Evolutionary conservation across 768 basidiomycete genomes (phyloP).

Genomic region (Suillus spraguei): DNA sequence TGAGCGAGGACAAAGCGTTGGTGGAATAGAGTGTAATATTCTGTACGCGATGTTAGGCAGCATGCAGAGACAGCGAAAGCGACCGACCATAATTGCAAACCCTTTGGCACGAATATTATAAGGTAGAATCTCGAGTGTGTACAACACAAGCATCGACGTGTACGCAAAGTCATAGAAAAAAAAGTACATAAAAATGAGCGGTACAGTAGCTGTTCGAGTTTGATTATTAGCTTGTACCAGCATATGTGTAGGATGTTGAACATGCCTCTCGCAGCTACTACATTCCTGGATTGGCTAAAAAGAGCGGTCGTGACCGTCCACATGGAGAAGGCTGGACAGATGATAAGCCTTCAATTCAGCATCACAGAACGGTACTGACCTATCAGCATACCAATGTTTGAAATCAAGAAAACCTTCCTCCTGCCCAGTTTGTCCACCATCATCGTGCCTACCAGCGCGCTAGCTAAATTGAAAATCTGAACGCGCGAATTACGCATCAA

Average conservation of each 20-base stretch:
- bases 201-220: slow-evolving; percentile 53
- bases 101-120: slow-evolving; percentile 81
- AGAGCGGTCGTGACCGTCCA: slow-evolving; percentile 59
- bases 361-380: slow-evolving; percentile 35
- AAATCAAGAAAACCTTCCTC: slow-evolving; percentile 66
- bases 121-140: slow-evolving; percentile 78
- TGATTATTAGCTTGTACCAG: not conserved
- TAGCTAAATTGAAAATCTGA: slow-evolving; percentile 63
- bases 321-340: slow-evolving; percentile 48
- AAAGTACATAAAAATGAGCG: slow-evolving; percentile 62
- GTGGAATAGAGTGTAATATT: slow-evolving; percentile 66
- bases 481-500: slow-evolving; percentile 1
- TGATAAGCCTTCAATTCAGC: not conserved
- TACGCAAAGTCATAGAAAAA: slow-evolving; percentile 69
- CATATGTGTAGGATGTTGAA: not conserved
- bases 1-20: slow-evolving; percentile 78
- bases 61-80: not conserved
- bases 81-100: slow-evolving; percentile 70
- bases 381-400: slow-evolving; percentile 60
- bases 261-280: slow-evolving; percentile 33
- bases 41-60: slow-evolving; percentile 31
- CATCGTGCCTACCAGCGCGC: slow-evolving; percentile 63
- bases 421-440: slow-evolving; percentile 70
- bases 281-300: slow-evolving; percentile 30
- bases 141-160: slow-evolving; percentile 68